Percentiles rank a stretch among this genome's conserved stretches.
Conservation (phyloP, 2,329 filamentous ascomycete genomes). For the Periconia macrospinosa region DNA sequence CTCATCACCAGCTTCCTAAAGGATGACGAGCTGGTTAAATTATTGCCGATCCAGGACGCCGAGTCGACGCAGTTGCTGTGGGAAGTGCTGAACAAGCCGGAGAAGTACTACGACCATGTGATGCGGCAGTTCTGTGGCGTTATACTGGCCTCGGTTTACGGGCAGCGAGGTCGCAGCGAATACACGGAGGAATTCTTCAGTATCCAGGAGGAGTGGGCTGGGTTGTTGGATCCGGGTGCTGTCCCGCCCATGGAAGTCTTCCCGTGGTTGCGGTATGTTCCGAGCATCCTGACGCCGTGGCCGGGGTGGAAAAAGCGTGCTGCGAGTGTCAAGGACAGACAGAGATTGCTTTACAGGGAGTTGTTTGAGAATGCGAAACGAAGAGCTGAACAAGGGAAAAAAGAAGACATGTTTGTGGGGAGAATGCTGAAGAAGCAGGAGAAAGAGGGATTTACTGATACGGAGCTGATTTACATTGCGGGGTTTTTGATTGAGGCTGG, state of each 20-base stretch:
- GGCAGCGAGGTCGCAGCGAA: constrained; percentile 6
- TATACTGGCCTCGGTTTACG: constrained; percentile 14
- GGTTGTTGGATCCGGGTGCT: constrained; percentile 5
- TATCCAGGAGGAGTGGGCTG: constrained; percentile 10
- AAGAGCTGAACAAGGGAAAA: constrained; percentile 4
- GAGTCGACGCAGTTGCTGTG: constrained; percentile 14
- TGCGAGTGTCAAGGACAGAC: constrained; percentile 4
- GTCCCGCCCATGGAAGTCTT: constrained; percentile 9
- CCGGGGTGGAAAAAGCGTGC: constrained; percentile 11
- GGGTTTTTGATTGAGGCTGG: constrained; percentile 17
- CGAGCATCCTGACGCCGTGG: constrained; percentile 12
- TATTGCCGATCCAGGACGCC: constrained; percentile 12
- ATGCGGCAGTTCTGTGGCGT: constrained; percentile 7
- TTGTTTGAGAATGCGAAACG: constrained; percentile 9
- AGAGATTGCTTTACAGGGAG: constrained; percentile 5
- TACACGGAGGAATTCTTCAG: constrained; percentile 7
- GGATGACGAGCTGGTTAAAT: constrained; percentile 1
- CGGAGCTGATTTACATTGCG: constrained; percentile 12
- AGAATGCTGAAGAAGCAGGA: constrained; percentile 5
- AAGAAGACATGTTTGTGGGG: constrained; percentile 4
- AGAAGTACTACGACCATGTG: constrained; percentile 5
- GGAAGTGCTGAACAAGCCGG: constrained; percentile 6
- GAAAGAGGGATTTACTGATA: constrained; percentile 7
- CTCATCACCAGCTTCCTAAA: constrained; percentile 4
- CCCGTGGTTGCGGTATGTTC: constrained; percentile 11